A percentile compares a stretch with the other conserved stretches of the same genome.
phyloP scores from a whole-genome alignment of 2,329 filamentous ascomycete genomes.

The Hirsutella minnesotensis region DNA sequence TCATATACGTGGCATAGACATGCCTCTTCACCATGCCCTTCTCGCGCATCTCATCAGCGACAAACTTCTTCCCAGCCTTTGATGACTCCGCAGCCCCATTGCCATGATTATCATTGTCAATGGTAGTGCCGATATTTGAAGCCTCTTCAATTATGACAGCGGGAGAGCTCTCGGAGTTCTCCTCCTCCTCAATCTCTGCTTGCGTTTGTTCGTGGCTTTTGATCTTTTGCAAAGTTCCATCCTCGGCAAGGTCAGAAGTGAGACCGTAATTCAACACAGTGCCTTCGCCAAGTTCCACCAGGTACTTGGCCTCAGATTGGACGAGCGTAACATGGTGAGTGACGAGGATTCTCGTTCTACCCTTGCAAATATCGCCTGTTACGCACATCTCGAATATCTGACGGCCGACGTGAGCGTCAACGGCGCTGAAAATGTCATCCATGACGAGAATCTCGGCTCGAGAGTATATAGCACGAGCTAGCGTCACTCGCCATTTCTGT shows the following conservation, averaged over 20 bases:
- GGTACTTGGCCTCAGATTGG: slow-evolving; percentile 58
- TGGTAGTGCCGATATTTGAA: slow-evolving; percentile 28
- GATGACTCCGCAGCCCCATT: slow-evolving; percentile 37
- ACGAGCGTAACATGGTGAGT: slow-evolving; percentile 70
- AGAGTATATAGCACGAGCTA: slow-evolving; percentile 71
- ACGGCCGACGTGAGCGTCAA: slow-evolving; percentile 71
- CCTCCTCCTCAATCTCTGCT: slow-evolving; percentile 35
- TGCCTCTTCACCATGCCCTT: slow-evolving; percentile 54
- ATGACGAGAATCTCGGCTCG: slow-evolving; percentile 64
- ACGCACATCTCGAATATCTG: slow-evolving; percentile 70
- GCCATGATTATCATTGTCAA: slow-evolving; percentile 20
- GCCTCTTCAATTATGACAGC: slow-evolving; percentile 43
- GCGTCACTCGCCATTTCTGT: slow-evolving; percentile 71
- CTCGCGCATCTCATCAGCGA: slow-evolving; percentile 64
- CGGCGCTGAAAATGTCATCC: slow-evolving; percentile 75
- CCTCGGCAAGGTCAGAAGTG: slow-evolving; percentile 49
- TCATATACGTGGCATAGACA: slow-evolving; percentile 58
- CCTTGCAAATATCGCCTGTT: slow-evolving; percentile 55
- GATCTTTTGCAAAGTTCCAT: slow-evolving; percentile 44
- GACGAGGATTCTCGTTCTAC: slow-evolving; percentile 64
- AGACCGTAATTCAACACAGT: slow-evolving; percentile 51
- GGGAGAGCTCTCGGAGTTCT: slow-evolving; percentile 27
- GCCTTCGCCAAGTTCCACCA: slow-evolving; percentile 62
- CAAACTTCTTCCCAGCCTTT: slow-evolving; percentile 54
- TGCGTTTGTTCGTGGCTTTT: slow-evolving; percentile 41